These are phyloP conservation scores for Coccomyxa subellipsoidea DNA, from an alignment of 163 green algal species.

Conservation along the genomic window DNA sequence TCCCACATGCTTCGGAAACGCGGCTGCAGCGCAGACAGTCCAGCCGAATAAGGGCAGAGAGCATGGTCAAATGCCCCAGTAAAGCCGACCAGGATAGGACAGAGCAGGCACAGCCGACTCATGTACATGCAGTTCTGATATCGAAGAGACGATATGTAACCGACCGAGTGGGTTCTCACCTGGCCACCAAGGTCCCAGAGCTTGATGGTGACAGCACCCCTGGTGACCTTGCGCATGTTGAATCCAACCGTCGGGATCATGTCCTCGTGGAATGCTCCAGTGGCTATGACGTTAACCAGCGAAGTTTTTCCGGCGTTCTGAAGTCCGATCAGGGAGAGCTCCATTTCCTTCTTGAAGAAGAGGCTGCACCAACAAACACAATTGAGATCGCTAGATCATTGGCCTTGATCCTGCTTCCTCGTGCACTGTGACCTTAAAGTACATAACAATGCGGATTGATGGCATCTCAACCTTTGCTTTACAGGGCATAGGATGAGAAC, in stretches of 20 bases:
- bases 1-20: conserved; percentile 98
- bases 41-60: background rate
- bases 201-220: conserved; percentile 93
- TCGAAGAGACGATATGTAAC: no score
- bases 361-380: conserved; percentile 52
- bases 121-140: no score
- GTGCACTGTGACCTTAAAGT: no score
- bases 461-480: no score
- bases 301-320: conserved; percentile 97
- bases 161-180: conserved; percentile 40
- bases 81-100: no score
- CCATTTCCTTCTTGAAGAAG: conserved; percentile 97
- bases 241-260: conserved; percentile 98
- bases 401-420: no score
- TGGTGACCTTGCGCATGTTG: conserved; percentile 97
- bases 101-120: no score
- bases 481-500: no score
- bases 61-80: no score
- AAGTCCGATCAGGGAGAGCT: conserved; percentile 92
- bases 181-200: conserved; percentile 97
- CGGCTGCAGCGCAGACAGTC: conserved; percentile 44
- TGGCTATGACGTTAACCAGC: conserved; percentile 92
- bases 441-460: no score
- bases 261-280: conserved; percentile 87
- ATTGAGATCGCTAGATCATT: no score